phyloP scores from a whole-genome alignment of 2,329 filamentous ascomycete genomes.

The Fusarium heterosporum region DNA sequence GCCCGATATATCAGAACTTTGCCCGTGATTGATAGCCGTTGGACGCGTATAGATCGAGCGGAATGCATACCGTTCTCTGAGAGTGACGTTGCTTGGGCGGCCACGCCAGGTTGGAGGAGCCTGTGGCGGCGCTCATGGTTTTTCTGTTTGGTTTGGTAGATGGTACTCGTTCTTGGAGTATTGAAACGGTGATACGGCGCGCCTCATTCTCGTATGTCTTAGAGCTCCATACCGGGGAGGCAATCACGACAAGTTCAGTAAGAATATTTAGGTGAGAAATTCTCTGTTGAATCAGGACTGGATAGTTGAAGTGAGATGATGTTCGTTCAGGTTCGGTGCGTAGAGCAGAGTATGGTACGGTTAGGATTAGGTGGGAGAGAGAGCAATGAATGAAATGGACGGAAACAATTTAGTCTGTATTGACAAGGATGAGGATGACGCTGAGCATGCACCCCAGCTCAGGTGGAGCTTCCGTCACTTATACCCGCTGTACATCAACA shows the following conservation, averaged over 20 bases:
- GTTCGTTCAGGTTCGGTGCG: conserved; percentile 3
- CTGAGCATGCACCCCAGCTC: conserved; percentile 26
- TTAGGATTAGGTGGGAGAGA: background rate
- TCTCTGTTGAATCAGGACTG: background rate
- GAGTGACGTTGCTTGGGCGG: conserved; percentile 58
- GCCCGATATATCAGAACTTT: conserved; percentile 31
- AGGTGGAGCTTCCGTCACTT: conserved; percentile 11
- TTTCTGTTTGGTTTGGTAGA: conserved; percentile 59
- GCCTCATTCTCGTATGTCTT: conserved; percentile 42
- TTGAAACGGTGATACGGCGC: conserved; percentile 23
- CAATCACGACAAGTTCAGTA: background rate
- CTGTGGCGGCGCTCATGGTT: conserved; percentile 55
- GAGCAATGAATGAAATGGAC: conserved; percentile 6
- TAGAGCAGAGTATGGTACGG: conserved; percentile 3
- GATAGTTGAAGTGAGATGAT: background rate
- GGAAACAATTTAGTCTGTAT: conserved; percentile 9
- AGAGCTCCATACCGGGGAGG: conserved; percentile 34
- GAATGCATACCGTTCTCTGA: conserved; percentile 58
- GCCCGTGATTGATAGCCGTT: background rate
- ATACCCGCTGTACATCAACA: background rate
- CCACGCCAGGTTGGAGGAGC: conserved; percentile 52
- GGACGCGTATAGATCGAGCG: background rate
- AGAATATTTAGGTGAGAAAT: background rate
- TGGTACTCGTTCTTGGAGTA: conserved; percentile 40
- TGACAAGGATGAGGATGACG: conserved; percentile 25